Base-by-base conservation (phyloP, 2,329 filamentous ascomycete species). In the Pestalotiopsis sp. region DNA sequence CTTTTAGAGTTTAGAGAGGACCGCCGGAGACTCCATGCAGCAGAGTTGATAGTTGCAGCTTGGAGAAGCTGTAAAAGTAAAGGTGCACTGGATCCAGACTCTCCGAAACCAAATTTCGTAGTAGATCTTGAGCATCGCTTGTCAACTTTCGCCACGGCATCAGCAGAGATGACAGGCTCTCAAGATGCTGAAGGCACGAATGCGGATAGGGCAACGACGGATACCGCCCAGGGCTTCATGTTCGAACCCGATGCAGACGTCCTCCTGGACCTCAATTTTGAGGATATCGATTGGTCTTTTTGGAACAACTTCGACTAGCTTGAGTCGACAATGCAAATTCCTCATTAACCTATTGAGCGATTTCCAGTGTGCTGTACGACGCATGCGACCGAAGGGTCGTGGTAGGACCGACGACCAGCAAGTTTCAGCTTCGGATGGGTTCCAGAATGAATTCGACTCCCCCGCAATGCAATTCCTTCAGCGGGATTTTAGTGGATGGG, bases 231-330 rank as follows among this genome's bases (percentile, higher is more conserved):
- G 59, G 38, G 59, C n/a, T 39, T 62, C 36, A 20, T 39, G 4
- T 12, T 13, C 12, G 59, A 62, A 20, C 4, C n/a, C 3, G 59
- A 62, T 1, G 27, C 27, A 41, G 31, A 62, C 11, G 20, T 17
- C 4, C 31, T 62, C 9, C 27, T 62, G 11, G 59, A 62, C 2
- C 59, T 62, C 9, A 41, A 62, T 62, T 62, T 62, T 14, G 23
- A 41, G 38, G 59, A 62, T 20, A 62, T 62, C 23, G 59, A 62
- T 36, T 62, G 59, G 59, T 31, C 59, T 9, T 62, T 62, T 39
- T 62, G 59, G 59, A 62, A 62, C 36, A 62, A 36, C 23, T 38
- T 62, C 4, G 59, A 59, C 36, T 20, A 62, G 27, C 38, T 27
- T 3, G 20, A 9, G 3, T 7, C 45, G 6, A 36, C 6, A 36